phyloP scores from a whole-genome alignment of 2,329 filamentous ascomycete species.

The Coniosporium tulheliwenetii region DNA sequence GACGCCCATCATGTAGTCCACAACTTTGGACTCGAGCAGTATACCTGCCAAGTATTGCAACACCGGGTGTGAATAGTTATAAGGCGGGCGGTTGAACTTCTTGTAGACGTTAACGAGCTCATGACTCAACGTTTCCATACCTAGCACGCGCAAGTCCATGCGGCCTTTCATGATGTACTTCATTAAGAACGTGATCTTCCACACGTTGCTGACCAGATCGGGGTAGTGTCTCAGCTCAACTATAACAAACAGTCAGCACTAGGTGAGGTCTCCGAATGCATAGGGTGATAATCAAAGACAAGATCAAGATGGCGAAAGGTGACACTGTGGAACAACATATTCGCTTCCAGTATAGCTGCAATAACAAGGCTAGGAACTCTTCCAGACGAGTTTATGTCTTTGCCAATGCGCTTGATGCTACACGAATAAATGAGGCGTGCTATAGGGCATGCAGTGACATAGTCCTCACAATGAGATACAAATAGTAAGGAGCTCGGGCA shows the following conservation, averaged over 20 bases:
- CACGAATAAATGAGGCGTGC: too few species aligned
- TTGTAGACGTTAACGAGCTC: constrained; percentile 56
- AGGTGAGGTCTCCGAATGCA: too few species aligned
- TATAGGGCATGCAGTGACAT: too few species aligned
- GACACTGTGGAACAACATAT: too few species aligned
- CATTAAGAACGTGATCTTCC: constrained; percentile 53
- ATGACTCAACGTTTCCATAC: constrained; percentile 56
- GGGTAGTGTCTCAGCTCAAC: constrained; percentile 5
- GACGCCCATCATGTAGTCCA: constrained; percentile 77
- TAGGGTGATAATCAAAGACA: too few species aligned
- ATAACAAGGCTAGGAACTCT: too few species aligned
- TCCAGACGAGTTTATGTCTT: too few species aligned
- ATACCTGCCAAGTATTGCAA: constrained; percentile 54
- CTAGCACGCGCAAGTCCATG: constrained; percentile 77
- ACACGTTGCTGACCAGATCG: constrained; percentile 43
- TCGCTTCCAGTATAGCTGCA: too few species aligned
- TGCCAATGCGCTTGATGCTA: too few species aligned
- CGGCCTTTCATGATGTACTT: constrained; percentile 68
- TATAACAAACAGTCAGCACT: too few species aligned
- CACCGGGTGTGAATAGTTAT: constrained; percentile 16
- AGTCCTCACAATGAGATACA: too few species aligned
- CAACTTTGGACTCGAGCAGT: constrained; percentile 52
- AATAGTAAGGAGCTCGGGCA: too few species aligned
- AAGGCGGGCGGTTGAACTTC: constrained; percentile 25
- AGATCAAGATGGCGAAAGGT: constrained; percentile 3